Conservation (phyloP, 2,329 filamentous ascomycete species). For the Cyphellophora attinorum region DNA sequence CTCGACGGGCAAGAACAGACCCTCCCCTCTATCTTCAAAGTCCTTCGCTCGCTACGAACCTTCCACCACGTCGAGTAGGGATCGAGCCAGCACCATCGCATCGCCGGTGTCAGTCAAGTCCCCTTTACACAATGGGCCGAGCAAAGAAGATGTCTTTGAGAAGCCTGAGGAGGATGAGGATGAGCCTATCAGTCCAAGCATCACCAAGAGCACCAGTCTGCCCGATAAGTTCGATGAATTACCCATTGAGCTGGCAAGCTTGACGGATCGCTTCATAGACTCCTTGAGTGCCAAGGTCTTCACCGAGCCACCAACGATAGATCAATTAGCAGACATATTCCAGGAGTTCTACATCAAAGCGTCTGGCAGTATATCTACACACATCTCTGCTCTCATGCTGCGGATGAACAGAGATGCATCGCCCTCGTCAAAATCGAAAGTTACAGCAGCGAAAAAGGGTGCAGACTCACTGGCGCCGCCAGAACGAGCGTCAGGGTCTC, state of each 20-base stretch:
- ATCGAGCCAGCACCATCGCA: constrained; percentile 18
- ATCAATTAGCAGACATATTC: constrained; percentile 74
- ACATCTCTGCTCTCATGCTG: constrained; percentile 70
- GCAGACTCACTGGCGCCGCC: constrained; percentile 11
- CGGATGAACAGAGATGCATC: constrained; percentile 61
- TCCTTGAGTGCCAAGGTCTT: constrained; percentile 81
- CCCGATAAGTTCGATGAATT: constrained; percentile 75
- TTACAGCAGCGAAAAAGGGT: constrained; percentile 31
- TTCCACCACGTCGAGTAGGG: constrained; percentile 15
- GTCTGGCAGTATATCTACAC: constrained; percentile 72
- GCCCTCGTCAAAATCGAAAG: constrained; percentile 29
- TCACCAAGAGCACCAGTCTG: constrained; percentile 24
- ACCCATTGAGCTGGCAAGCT: constrained; percentile 82
- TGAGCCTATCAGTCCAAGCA: constrained; percentile 7
- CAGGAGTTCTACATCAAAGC: constrained; percentile 87
- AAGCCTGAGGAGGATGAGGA: constrained; percentile 35
- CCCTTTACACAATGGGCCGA: constrained; percentile 13
- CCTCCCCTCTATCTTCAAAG: constrained; percentile 24
- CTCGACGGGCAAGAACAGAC: constrained; percentile 20
- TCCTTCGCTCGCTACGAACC: constrained; percentile 29
- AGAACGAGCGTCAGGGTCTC: constrained; percentile 36
- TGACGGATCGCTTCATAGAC: constrained; percentile 89
- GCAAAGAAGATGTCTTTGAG: constrained; percentile 34
- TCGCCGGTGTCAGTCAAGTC: constrained; percentile 12
- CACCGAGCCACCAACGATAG: constrained; percentile 70